Conservation (phyloP, 2,329 filamentous ascomycete species). For the Claviceps capensis region DNA sequence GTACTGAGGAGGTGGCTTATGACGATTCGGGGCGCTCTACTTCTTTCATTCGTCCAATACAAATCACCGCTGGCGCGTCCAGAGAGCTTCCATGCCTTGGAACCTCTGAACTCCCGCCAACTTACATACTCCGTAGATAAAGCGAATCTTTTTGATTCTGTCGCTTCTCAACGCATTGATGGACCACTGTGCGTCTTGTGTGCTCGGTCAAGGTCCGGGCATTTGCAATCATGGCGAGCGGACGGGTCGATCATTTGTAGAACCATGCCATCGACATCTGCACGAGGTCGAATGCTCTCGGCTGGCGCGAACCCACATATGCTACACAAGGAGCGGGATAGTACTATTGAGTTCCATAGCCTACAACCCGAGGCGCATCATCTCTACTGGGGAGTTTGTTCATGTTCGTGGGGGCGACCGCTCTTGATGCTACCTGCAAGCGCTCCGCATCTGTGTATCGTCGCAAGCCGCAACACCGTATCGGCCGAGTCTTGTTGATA, state of each 20-base stretch:
- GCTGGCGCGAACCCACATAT: conserved; percentile 1
- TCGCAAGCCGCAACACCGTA: conserved; percentile 4
- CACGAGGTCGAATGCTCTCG: conserved; percentile 3
- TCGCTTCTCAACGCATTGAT: conserved; percentile 1
- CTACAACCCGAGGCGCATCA: not conserved
- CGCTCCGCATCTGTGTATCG: conserved; percentile 1
- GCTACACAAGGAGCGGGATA: not conserved
- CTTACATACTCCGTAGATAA: too few relatives aligned
- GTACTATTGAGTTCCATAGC: not conserved
- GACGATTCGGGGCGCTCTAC: conserved; percentile 6
- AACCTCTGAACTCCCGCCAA: too few relatives aligned
- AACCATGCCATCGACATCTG: conserved; percentile 3
- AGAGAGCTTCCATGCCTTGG: too few relatives aligned
- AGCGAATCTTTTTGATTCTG: not conserved
- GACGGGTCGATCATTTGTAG: not conserved
- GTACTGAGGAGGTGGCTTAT: conserved; percentile 5
- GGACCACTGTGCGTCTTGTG: conserved; percentile 1
- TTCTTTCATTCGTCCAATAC: conserved; percentile 4
- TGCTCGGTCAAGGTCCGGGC: conserved; percentile 5
- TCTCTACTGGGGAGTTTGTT: not conserved
- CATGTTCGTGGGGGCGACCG: not conserved
- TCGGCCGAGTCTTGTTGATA: conserved; percentile 5
- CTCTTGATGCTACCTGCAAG: conserved; percentile 1
- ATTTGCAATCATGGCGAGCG: not conserved
- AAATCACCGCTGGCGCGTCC: not conserved